These are phyloP conservation scores for Capsicum pubescens DNA, from an alignment of 257 asterid genomes.

Conservation along the genomic window DNA sequence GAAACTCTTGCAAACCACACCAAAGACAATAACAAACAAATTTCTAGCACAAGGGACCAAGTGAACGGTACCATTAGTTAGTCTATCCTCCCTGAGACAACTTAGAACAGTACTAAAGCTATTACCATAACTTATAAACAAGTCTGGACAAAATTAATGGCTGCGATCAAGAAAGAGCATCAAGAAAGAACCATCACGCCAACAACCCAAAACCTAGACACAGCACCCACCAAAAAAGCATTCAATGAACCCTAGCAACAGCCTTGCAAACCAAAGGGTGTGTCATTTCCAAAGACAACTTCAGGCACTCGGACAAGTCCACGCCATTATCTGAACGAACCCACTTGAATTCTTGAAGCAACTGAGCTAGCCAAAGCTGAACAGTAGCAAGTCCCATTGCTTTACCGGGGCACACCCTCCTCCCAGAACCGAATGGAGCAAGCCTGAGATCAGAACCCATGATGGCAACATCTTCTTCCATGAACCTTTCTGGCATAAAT, in stretches of 20 bases:
- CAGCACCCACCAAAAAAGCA: not conserved
- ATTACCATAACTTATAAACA: slow-evolving; percentile 30
- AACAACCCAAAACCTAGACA: not conserved
- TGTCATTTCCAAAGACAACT: slow-evolving; percentile 70
- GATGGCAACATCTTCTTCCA: slow-evolving; percentile 52
- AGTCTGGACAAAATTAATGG: slow-evolving; percentile 40
- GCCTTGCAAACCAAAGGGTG: slow-evolving; percentile 66
- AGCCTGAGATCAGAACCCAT: slow-evolving; percentile 76
- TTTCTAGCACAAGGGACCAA: slow-evolving; percentile 18
- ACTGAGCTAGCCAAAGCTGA: slow-evolving; percentile 66
- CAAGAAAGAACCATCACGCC: not conserved
- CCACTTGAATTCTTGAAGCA: slow-evolving; percentile 63
- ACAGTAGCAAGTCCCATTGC: slow-evolving; percentile 65
- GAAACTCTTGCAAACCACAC: slow-evolving; percentile 20
- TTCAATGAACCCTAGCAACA: slow-evolving; percentile 48
- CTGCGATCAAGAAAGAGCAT: slow-evolving; percentile 29
- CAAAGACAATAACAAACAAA: slow-evolving; percentile 33
- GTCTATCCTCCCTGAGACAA: not conserved
- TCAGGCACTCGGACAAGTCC: slow-evolving; percentile 63
- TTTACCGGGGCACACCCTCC: slow-evolving; percentile 82
- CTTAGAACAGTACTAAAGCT: not conserved
- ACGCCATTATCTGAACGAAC: slow-evolving; percentile 33
- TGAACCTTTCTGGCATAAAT: slow-evolving; percentile 66
- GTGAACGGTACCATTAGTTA: not conserved
- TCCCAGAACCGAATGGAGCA: slow-evolving; percentile 76